phyloP scores from a whole-genome alignment of 2,329 filamentous ascomycete genomes.

The Dactylellina drechsleri region DNA sequence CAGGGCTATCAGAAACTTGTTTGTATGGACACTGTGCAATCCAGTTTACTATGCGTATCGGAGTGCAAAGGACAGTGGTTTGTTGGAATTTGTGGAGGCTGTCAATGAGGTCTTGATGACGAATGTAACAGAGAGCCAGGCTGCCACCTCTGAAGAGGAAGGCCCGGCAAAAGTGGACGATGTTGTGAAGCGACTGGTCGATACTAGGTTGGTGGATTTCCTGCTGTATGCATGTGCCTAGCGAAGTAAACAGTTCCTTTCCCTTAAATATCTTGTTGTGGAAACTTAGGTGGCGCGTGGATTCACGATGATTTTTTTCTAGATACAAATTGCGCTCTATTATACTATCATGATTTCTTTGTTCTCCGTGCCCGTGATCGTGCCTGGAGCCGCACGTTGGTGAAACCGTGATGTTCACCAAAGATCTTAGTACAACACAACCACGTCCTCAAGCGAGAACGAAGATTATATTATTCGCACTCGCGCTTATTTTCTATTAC shows the following conservation, averaged over 20 bases:
- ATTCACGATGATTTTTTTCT: too few species aligned
- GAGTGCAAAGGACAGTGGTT: constrained; percentile 10
- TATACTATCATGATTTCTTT: too few species aligned
- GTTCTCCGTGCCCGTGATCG: too few species aligned
- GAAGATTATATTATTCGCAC: too few species aligned
- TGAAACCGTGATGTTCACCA: too few species aligned
- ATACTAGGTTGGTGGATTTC: constrained; percentile 26
- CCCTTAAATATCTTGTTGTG: too few species aligned
- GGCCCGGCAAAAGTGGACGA: constrained; percentile 19
- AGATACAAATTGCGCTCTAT: too few species aligned
- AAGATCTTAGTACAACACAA: too few species aligned
- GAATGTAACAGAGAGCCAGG: constrained; percentile 12
- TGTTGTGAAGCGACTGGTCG: constrained; percentile 5
- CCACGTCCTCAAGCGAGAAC: too few species aligned
- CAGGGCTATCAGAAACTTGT: constrained; percentile 12
- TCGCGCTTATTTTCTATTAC: too few species aligned
- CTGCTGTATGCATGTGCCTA: constrained; percentile 16
- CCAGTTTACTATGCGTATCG: constrained; percentile 32
- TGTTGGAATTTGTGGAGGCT: constrained; percentile 26
- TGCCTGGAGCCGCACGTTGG: too few species aligned
- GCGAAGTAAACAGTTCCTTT: constrained; percentile 9
- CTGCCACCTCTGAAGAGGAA: constrained; percentile 10
- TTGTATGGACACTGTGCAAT: constrained; percentile 24
- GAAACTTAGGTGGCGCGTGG: too few species aligned
- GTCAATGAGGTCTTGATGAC: constrained; percentile 23